phyloP scores from a whole-genome alignment of 208 protist species.

The Endotrypanum monterogeii region DNA sequence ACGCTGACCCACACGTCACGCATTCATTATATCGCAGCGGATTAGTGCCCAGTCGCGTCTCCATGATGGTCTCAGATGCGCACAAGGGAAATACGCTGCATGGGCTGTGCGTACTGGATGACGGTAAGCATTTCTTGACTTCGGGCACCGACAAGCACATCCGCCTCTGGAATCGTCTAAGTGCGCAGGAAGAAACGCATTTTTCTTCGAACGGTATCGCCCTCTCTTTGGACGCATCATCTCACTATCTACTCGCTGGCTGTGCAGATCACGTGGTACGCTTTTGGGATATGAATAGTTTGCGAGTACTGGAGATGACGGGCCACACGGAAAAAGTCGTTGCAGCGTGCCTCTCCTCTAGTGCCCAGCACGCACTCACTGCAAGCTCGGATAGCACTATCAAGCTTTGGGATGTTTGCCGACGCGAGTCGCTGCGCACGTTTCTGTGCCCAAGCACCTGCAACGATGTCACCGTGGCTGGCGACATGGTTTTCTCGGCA shows the following conservation, averaged over 20 bases:
- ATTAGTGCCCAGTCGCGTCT: constrained; percentile 23
- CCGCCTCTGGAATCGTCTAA: constrained; percentile 44
- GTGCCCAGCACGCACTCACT: constrained; percentile 60
- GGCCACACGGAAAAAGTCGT: constrained; percentile 75
- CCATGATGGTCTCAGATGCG: constrained; percentile 34
- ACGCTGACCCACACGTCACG: constrained; percentile 13
- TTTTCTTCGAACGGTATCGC: constrained; percentile 48
- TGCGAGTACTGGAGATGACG: constrained; percentile 59
- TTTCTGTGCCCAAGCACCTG: constrained; percentile 58
- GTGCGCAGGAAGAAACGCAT: constrained; percentile 32
- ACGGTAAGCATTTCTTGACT: constrained; percentile 41
- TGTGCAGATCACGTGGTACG: constrained; percentile 70
- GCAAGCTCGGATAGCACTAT: constrained; percentile 74
- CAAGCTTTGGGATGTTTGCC: constrained; percentile 71
- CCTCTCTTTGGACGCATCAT: constrained; percentile 46
- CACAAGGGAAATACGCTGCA: constrained; percentile 51
- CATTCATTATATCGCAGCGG: background rate
- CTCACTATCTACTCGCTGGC: constrained; percentile 61
- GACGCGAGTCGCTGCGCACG: constrained; percentile 41
- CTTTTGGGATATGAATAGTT: constrained; percentile 61
- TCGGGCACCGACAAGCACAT: constrained; percentile 60
- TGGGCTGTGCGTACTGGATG: constrained; percentile 41
- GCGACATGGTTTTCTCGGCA: constrained; percentile 57
- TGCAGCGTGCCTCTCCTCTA: constrained; percentile 56
- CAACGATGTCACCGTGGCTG: constrained; percentile 63